phyloP scores from a whole-genome alignment of 139 green algal genomes.

The Chlamydomonas sp. region DNA sequence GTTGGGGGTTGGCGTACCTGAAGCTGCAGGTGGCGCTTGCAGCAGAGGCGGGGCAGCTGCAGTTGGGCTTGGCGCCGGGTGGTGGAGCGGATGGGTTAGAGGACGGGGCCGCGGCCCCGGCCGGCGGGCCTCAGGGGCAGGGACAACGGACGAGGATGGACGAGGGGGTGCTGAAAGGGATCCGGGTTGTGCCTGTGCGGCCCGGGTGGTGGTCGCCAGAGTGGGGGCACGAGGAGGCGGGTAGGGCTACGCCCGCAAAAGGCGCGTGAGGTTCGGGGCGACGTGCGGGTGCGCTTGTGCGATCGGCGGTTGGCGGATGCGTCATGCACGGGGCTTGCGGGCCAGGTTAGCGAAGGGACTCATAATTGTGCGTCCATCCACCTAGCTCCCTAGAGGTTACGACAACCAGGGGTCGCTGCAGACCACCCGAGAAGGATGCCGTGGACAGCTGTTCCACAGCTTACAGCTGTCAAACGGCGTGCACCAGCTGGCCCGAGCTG shows the following conservation, averaged over 20 bases:
- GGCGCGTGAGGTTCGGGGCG: neutral
- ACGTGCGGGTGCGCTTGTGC: no score
- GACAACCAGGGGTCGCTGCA: no score
- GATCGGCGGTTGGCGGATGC: no score
- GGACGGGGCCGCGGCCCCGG: neutral
- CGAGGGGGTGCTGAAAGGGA: neutral
- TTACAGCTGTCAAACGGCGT: no score
- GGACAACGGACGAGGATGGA: neutral
- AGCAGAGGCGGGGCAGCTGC: neutral
- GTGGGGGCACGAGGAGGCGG: slow-evolving; percentile 53
- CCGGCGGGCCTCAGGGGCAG: neutral
- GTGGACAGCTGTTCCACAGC: no score
- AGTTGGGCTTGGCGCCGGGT: neutral
- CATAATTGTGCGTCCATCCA: no score
- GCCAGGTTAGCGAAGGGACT: no score
- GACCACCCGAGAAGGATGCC: no score
- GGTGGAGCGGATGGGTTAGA: neutral
- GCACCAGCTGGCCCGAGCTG: no score
- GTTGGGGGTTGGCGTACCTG: slow-evolving; percentile 58
- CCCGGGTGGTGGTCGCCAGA: slow-evolving; percentile 59
- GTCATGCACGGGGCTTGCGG: no score
- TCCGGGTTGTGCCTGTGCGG: slow-evolving; percentile 20
- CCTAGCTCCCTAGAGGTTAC: no score
- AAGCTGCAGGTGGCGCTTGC: slow-evolving; percentile 42
- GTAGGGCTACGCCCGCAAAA: neutral